Conservation (phyloP, 768 basidiomycete genomes). For the Exsudoporus frostii region DNA sequence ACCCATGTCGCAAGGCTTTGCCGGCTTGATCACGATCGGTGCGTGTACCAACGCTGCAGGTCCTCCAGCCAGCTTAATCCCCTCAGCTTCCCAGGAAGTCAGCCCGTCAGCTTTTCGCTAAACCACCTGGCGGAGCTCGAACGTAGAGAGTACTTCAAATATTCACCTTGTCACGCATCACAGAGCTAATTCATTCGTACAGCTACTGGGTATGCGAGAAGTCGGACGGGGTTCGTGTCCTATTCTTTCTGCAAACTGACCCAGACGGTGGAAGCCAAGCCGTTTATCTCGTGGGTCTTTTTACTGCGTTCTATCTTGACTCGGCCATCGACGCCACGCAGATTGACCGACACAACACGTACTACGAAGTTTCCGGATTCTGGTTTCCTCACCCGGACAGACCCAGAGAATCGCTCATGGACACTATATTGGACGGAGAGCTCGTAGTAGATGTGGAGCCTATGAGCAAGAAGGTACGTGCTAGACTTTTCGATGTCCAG, state of each 20-base stretch:
- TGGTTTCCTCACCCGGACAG: conserved; percentile 89
- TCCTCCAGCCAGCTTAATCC: conserved; percentile 6
- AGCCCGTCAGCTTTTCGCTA: conserved; percentile 85
- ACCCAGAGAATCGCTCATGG: conserved; percentile 60
- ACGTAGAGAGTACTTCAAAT: conserved; percentile 61
- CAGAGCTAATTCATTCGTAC: conserved; percentile 16
- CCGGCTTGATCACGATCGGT: conserved; percentile 63
- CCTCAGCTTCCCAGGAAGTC: conserved; percentile 88
- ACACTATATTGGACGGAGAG: conserved; percentile 90
- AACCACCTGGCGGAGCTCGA: conserved; percentile 75
- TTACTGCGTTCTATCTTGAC: neutral
- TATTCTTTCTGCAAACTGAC: conserved; percentile 75
- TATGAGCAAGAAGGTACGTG: conserved; percentile 59
- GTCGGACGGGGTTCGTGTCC: conserved; percentile 90
- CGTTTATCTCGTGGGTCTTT: conserved; percentile 69
- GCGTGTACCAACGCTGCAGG: conserved; percentile 19
- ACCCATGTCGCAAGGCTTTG: conserved; percentile 62
- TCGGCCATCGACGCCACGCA: conserved; percentile 32
- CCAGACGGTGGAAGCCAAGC: conserved; percentile 46
- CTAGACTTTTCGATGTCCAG: neutral
- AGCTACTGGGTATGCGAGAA: conserved; percentile 99
- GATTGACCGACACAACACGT: conserved; percentile 94
- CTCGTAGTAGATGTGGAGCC: conserved; percentile 89
- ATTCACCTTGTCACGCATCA: neutral
- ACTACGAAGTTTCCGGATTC: conserved; percentile 69